Evolutionary conservation across 805 yeast genomes (phyloP), one percentile per base, ranked within the genome.

Genomic region (Yarrowia sp.): DNA sequence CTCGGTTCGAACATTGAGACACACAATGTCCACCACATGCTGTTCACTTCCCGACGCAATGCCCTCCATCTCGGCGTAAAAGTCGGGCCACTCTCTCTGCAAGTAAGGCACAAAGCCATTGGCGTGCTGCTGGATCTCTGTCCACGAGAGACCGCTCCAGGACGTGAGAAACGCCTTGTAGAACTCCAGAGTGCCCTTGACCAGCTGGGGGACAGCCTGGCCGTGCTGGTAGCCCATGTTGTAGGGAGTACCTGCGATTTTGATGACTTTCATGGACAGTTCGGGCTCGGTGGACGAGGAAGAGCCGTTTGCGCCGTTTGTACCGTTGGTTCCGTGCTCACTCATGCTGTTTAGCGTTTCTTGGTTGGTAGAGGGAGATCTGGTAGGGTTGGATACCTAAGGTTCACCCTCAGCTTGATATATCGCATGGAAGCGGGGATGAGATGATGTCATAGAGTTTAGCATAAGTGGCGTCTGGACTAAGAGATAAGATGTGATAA

Each of bases 1-100:
- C 70, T 81, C 83, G 9, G 81, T 76, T 46, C 83, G 74, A 12
- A 77, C 77, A 71, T 81, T 81, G 53, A 81, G 70, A 0, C 82
- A 77, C 38, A 81, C 71, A 46, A 81, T 78, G 68, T 81, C 83
- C 35, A 76, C 73, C 8, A 79, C 49, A 1, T 75, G 73, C 2
- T 73, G 71, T 0, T 71, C 74, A 9, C 81, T 76, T 1, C 83
- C 83, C 12, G 76, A 77, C 2, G 83, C 79, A 38, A 81, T 73
- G 15, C 83, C 83, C 61, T 73, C 65, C 53, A 80, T 69, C 71
- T 80, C 83, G 16, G 79, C 78, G 36, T 75, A 67, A 40, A 79
- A 72, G 26, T 79, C 81, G 2, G 77, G 76, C 71, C 76, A 74
- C 10, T 72, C 70, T 1, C 56, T 32, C 63, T 77, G 69, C 14